Evolutionary conservation across 2,329 filamentous ascomycete species (phyloP).

Genomic region (Aspergillus piperis): DNA sequence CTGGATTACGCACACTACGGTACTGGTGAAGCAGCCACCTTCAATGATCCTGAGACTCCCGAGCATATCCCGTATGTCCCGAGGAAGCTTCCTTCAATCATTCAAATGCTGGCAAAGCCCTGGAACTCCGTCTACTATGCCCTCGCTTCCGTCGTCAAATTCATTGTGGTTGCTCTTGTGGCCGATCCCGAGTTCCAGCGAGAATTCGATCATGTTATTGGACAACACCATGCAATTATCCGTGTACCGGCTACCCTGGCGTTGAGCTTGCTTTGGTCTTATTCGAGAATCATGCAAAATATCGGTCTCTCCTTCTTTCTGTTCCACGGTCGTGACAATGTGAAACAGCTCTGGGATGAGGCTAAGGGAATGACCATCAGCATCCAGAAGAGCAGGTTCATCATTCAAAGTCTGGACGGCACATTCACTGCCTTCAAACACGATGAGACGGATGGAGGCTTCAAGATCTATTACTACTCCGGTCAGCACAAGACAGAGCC

Average conservation of each 20-base stretch:
- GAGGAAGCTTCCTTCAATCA: constrained; percentile 22
- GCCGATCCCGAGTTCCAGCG: constrained; percentile 56
- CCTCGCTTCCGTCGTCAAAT: constrained; percentile 49
- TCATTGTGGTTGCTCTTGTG: constrained; percentile 52
- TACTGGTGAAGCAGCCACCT: constrained; percentile 27
- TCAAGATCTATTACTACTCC: constrained; percentile 43
- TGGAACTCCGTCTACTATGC: constrained; percentile 47
- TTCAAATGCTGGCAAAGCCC: constrained; percentile 35
- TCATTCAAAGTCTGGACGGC: constrained; percentile 52
- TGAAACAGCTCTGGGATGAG: constrained; percentile 50
- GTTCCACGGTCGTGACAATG: constrained; percentile 52
- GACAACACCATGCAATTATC: constrained; percentile 36
- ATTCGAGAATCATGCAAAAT: constrained; percentile 49
- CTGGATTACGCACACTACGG: constrained; percentile 34
- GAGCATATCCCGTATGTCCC: constrained; percentile 34
- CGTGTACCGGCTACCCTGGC: constrained; percentile 42
- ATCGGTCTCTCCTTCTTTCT: constrained; percentile 50
- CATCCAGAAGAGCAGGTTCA: constrained; percentile 49
- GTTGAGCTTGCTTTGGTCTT: constrained; percentile 53
- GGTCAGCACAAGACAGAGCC: constrained; percentile 51
- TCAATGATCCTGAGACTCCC: constrained; percentile 28
- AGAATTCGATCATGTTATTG: constrained; percentile 51
- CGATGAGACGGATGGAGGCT: constrained; percentile 38
- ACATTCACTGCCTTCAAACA: constrained; percentile 55
- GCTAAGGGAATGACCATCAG: constrained; percentile 53